Base-by-base conservation (phyloP, 192 early-diverging fungal species). In the Podila horticola region DNA sequence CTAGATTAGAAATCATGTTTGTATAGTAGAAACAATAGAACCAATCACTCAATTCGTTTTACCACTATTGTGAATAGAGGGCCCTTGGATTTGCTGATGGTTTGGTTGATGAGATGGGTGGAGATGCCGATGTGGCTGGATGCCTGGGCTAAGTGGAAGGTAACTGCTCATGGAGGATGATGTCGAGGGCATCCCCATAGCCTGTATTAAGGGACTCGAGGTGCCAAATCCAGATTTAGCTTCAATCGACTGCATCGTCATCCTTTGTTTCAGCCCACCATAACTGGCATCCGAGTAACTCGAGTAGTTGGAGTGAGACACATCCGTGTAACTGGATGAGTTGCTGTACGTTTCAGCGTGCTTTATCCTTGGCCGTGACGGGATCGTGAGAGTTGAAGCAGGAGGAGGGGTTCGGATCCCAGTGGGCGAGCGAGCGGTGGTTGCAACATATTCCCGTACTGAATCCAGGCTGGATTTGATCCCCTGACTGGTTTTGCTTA, bases 201-300 rank as follows among this genome's bases (percentile, higher is more conserved):
- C 52, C 22, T 55, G 20, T n/a, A 26, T 26, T 22, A 55, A 55
- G 7, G 52, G 52, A 19, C 50, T 26, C 31, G 55, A n/a, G 13
- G 24, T 55, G 28, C 64, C 29, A 31, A 15, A n/a, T 15, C n/a
- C 22, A 8, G 41, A 15, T 48, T 20, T 51, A 30, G 10, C 62
- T 11, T 62, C 28, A 10, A 41, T 48, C 62, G 31, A 6, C 3
- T 20, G 62, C 4, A 13, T 24, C 19, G 62, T 1, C 62, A 22
- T 22, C 22, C 24, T 24, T 19, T 38, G 63, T 10, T 12, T 68
- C 66, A 29, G 8, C n/a, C 52, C 22, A 2, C 52, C 24, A 17
- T 55, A 55, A 6, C 52, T 55, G 52, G 52, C 52, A 34, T 61
- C 59, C 26, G 67, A 52, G 51, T 61, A 76, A 30, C 74, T 70